These are phyloP conservation scores for Verticillium klebahnii DNA, from an alignment of 2,329 filamentous ascomycete genomes.

Conservation along the genomic window DNA sequence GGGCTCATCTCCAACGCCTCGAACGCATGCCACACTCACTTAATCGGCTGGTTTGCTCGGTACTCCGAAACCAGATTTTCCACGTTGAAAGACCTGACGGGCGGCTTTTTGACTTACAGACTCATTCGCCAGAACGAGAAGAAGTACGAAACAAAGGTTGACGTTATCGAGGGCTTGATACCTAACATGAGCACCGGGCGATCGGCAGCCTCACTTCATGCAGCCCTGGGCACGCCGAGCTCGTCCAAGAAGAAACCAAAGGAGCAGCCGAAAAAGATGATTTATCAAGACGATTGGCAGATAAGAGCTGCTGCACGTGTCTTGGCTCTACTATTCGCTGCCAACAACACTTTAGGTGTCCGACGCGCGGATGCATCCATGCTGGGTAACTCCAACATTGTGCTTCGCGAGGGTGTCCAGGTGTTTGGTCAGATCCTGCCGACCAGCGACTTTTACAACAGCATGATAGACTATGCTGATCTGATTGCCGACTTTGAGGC, in stretches of 20 bases:
- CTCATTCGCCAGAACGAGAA: conserved; percentile 67
- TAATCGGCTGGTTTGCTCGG: conserved; percentile 74
- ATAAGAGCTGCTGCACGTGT: conserved; percentile 75
- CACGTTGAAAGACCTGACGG: conserved; percentile 69
- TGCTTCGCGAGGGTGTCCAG: conserved; percentile 34
- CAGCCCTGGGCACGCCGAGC: conserved; percentile 59
- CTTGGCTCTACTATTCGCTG: conserved; percentile 75
- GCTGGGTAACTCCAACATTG: conserved; percentile 17
- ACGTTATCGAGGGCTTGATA: conserved; percentile 63
- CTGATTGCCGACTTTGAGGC: conserved; percentile 80
- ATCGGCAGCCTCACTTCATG: conserved; percentile 67
- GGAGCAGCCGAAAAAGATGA: conserved; percentile 49
- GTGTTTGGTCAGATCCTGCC: conserved; percentile 64
- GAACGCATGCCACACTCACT: conserved; percentile 68
- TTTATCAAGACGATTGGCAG: conserved; percentile 86
- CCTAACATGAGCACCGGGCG: conserved; percentile 67
- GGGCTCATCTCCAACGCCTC: conserved; percentile 75
- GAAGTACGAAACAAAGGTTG: conserved; percentile 53
- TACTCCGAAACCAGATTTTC: conserved; percentile 65
- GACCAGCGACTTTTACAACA: conserved; percentile 84
- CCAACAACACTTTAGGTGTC: conserved; percentile 57
- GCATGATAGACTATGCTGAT: conserved; percentile 80
- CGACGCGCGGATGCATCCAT: conserved; percentile 25
- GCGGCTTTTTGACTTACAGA: conserved; percentile 77
- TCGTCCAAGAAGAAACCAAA: conserved; percentile 48